These are phyloP conservation scores for Penicillium digitatum DNA, from an alignment of 2,329 filamentous ascomycete species.

Conservation along the genomic window DNA sequence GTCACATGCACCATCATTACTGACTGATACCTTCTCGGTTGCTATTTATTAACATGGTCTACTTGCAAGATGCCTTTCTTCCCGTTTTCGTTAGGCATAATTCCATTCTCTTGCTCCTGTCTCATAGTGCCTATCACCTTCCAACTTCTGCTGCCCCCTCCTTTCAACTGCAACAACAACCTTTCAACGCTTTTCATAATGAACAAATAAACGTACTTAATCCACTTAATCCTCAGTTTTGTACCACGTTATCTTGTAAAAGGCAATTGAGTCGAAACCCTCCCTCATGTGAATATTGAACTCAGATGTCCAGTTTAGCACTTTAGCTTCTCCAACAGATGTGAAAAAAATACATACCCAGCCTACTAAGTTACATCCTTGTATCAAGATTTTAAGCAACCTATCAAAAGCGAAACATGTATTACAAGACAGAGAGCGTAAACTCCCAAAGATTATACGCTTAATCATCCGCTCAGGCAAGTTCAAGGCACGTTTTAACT, in stretches of 20 bases:
- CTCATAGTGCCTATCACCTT: neutral
- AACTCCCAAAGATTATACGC: neutral
- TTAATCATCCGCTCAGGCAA: no score
- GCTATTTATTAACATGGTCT: no score
- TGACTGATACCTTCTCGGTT: neutral
- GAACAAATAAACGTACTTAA: neutral
- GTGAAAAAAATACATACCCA: no score
- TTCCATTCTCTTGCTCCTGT: no score
- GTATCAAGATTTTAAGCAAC: no score
- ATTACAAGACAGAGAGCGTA: fast-evolving
- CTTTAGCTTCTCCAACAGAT: no score
- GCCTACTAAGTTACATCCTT: neutral
- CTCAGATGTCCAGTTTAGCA: neutral
- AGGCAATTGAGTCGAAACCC: fast-evolving
- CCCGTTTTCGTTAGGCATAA: neutral
- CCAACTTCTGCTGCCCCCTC: neutral
- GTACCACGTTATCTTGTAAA: fast-evolving
- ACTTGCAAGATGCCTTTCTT: fast-evolving
- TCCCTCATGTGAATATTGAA: no score
- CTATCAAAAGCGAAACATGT: fast-evolving
- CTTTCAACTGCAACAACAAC: no score
- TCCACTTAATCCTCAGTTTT: no score
- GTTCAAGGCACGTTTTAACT: neutral
- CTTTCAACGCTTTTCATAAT: no score
- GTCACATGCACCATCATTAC: neutral